Evolutionary conservation across 1,139 yeast genomes (phyloP), one percentile per base, ranked within the genome.

Genomic region (Kurtzmaniella quercitrusa): DNA sequence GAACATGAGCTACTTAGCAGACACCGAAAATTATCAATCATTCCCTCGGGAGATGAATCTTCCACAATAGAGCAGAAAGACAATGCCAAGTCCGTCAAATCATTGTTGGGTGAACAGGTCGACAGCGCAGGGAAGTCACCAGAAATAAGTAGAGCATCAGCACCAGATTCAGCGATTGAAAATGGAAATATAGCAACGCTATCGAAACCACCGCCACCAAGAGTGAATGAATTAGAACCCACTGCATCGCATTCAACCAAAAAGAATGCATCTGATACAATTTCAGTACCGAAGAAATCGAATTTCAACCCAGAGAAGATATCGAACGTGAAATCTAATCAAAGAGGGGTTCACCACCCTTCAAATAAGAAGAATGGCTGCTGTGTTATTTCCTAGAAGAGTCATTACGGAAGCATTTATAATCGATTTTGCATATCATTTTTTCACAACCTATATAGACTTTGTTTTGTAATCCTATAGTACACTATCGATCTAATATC

Each of bases 371-470:
- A 34, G 11, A 16, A 16, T 15, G 23, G 37, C 3, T 17, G 37
- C 17, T 15, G 23, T 14, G 24, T 19, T 7, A 39, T 29, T 16
- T 27, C 36, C 16, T 15, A 27, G 34, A 38, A 24, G 12, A 18
- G 18, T 9, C 18, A 29, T 29, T n/a, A n/a, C 31, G 10, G 31
- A 27, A 27, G 31, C 12, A 27, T 27, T 10, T 27, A 27, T n/a
- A 38, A 10, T 37, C 19, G 12, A 21, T 21, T 36, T 18, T 18
- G 11, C 25, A 19, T 27, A 37, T n/a, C 17, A 29, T 38, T 21
- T 33, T 37, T 19, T 38, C 34, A 16, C 16, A 17, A 27, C 33
- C 24, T 34, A 42, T 23, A 39, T 33, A 27, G 31, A 27, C 14
- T n/a, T 11, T 25, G 17, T 11, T 21, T 8, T 41, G n/a, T 11